Conservation (phyloP, 2,329 filamentous ascomycete species). For the Phialophora expanda region DNA sequence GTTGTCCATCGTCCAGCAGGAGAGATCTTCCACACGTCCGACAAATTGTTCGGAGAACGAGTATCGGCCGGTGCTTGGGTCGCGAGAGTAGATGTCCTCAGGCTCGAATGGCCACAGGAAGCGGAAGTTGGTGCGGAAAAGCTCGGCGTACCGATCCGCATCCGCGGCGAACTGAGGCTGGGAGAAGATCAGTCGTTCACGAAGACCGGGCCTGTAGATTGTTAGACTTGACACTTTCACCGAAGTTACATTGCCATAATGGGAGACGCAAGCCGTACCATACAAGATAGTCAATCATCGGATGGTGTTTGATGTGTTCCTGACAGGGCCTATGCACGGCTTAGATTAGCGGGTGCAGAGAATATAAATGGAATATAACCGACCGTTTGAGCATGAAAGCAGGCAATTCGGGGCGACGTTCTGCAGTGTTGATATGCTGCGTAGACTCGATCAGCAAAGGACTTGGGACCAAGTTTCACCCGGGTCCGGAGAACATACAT, state of each 20-base stretch:
- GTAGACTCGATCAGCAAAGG: neutral
- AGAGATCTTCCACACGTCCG: slow-evolving; percentile 11
- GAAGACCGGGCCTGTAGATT: neutral
- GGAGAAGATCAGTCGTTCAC: neutral
- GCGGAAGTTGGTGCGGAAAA: neutral
- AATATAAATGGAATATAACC: neutral
- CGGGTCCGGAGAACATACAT: neutral
- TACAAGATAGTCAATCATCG: neutral
- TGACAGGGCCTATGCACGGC: neutral
- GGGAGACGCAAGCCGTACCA: neutral
- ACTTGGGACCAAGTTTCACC: neutral
- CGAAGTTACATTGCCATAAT: neutral
- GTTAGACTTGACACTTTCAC: neutral
- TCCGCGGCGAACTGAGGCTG: neutral
- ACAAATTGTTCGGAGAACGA: slow-evolving; percentile 19
- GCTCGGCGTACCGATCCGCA: neutral
- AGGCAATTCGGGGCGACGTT: neutral
- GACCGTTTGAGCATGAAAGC: neutral
- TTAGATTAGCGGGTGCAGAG: neutral
- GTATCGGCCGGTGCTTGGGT: slow-evolving; percentile 12
- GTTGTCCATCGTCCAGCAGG: slow-evolving; percentile 19
- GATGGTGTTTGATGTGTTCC: neutral
- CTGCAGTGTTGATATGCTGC: neutral
- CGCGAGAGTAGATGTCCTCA: neutral
- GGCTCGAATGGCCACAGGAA: neutral